These are phyloP conservation scores for Salix exigua DNA, from an alignment of 345 rosid species.

Conservation along the genomic window DNA sequence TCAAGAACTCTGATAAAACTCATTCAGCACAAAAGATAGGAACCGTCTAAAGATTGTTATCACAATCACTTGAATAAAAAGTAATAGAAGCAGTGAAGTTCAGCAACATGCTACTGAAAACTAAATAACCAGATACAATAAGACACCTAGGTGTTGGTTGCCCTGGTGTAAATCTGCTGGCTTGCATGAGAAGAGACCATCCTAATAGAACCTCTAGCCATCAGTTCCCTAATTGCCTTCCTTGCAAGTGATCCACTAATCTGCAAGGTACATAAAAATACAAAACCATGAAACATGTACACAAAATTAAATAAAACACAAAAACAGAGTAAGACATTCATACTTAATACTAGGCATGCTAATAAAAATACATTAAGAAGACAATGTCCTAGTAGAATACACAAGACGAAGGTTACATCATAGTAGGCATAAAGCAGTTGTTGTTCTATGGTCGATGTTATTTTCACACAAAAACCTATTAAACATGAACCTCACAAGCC, in stretches of 20 bases:
- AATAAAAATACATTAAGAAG: not conserved
- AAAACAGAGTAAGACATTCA: not conserved
- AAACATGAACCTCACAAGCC: no score
- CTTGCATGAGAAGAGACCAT: conserved; percentile 73
- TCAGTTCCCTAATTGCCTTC: conserved; percentile 67
- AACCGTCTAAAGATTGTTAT: not conserved
- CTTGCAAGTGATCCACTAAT: conserved; percentile 72
- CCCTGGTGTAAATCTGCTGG: conserved; percentile 86
- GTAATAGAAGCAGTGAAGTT: not conserved
- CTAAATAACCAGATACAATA: not conserved
- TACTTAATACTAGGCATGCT: not conserved
- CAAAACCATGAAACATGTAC: not conserved
- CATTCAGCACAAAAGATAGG: not conserved
- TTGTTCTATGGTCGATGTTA: no score
- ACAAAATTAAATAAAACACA: not conserved
- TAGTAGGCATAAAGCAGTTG: no score
- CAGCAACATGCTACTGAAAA: conserved; percentile 2
- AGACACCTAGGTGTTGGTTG: conserved; percentile 49
- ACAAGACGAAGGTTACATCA: not conserved
- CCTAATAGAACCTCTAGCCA: conserved; percentile 72
- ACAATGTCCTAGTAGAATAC: not conserved
- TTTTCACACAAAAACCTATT: no score
- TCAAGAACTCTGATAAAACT: not conserved
- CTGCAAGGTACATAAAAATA: conserved; percentile 21
- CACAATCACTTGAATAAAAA: not conserved